phyloP scores from a whole-genome alignment of 345 rosid genomes.

The Raphanus sativus region DNA sequence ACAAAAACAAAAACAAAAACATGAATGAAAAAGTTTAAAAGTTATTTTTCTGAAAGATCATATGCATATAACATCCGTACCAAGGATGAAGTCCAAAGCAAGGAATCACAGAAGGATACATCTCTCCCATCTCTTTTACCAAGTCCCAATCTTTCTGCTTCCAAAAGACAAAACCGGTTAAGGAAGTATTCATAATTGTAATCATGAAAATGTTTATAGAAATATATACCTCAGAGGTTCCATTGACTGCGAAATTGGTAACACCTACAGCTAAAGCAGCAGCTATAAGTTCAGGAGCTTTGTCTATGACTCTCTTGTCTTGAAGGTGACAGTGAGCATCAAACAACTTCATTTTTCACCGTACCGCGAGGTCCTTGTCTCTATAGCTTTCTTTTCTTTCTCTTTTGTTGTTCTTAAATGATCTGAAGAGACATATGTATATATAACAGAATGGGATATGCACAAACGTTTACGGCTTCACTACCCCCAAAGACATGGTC shows the following conservation, averaged over 20 bases:
- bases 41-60: neutral
- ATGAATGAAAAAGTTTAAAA: neutral
- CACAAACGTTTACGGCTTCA: conserved; percentile 1
- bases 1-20: neutral
- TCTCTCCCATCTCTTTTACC: conserved; percentile 74
- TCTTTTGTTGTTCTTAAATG: conserved; percentile 7
- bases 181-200: neutral
- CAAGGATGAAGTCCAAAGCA: conserved; percentile 93
- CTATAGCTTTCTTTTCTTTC: neutral
- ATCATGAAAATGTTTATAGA: too few relatives aligned
- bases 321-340: conserved; percentile 97
- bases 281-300: conserved; percentile 57
- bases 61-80: conserved; percentile 33
- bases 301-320: conserved; percentile 67
- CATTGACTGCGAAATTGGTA: conserved; percentile 74
- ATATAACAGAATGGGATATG: conserved; percentile 3
- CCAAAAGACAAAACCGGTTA: neutral
- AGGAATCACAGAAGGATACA: conserved; percentile 67
- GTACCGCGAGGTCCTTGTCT: neutral
- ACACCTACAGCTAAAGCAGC: conserved; percentile 60
- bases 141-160: conserved; percentile 74
- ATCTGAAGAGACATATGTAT: too few relatives aligned
- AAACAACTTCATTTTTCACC: conserved; percentile 65
- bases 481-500: conserved; percentile 24
- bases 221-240: conserved; percentile 79